A percentile compares a stretch with the other conserved stretches of the same genome.
phyloP scores from a whole-genome alignment of 345 rosid genomes.

The Murraya paniculata region DNA sequence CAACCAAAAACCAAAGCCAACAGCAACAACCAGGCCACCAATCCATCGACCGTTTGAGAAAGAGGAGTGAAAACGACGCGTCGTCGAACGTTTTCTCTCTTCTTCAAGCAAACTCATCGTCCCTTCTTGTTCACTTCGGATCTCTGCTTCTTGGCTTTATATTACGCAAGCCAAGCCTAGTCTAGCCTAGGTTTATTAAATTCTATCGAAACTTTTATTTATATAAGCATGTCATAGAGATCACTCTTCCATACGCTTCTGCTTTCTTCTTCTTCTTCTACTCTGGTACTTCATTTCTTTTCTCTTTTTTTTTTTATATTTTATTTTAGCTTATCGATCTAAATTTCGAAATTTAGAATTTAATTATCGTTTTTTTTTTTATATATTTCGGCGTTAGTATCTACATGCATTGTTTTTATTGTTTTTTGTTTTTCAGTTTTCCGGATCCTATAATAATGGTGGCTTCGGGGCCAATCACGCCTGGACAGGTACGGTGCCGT shows the following conservation, averaged over 20 bases:
- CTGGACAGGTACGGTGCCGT: constrained; percentile 62
- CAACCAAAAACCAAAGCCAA: constrained; percentile 20
- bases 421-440: constrained; percentile 13
- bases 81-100: constrained; percentile 45
- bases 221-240: constrained; percentile 37
- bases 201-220: constrained; percentile 9
- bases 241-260: constrained; percentile 20
- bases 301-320: constrained; percentile 4
- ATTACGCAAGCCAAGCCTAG: not conserved
- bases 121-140: constrained; percentile 7
- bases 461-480: constrained; percentile 66
- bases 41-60: constrained; percentile 31
- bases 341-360: not conserved
- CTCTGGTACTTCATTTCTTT: constrained; percentile 28
- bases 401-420: constrained; percentile 5
- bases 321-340: constrained; percentile 5
- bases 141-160: constrained; percentile 23
- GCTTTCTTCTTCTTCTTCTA: not conserved
- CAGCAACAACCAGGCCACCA: constrained; percentile 12
- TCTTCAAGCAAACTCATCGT: constrained; percentile 68
- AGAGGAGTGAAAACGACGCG: constrained; percentile 51
- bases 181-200: not conserved
- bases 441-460: constrained; percentile 46
- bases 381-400: not conserved
- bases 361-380: not conserved